phyloP scores from a whole-genome alignment of 306 rosid species.

The Medicago truncatula region MtrunA17r5.0-ANR NC_053046.1:9515501-9516000 shows the following conservation, averaged over 20 bases:
- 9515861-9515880: too few relatives aligned
- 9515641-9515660: not conserved
- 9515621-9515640: not conserved
- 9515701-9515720: not conserved
- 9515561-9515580: not conserved
- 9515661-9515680: not conserved
- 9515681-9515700: not conserved
- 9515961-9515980: too few relatives aligned
- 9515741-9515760: not conserved
- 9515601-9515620: not conserved
- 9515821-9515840: too few relatives aligned
- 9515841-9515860: too few relatives aligned
- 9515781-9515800: not conserved
- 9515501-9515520: not conserved
- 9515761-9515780: not conserved
- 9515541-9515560: not conserved
- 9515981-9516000: too few relatives aligned
- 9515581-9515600: constrained; percentile 7
- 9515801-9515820: too few relatives aligned
- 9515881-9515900: too few relatives aligned
- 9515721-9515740: too few relatives aligned
- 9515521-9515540: not conserved
- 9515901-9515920: too few relatives aligned
- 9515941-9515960: too few relatives aligned
- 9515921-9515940: too few relatives aligned